Base-by-base conservation (phyloP, 495 filamentous ascomycete genomes). In the Lichina pygmaea region DNA sequence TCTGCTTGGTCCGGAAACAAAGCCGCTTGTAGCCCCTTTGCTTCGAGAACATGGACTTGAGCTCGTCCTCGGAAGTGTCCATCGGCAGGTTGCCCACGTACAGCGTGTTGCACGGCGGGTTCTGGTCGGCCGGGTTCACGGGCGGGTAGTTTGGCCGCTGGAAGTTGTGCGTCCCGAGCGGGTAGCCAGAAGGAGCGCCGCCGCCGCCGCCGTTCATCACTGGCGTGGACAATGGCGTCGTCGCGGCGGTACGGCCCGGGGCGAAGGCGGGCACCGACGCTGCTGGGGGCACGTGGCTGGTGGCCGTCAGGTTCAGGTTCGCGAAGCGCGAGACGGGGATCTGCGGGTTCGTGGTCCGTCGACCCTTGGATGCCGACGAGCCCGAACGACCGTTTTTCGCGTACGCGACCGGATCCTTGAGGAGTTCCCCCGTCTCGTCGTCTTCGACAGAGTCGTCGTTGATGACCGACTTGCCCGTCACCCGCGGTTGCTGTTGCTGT, bases 1-100 rank as follows among this genome's bases (percentile, higher is more conserved):
- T 93, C 51, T 86, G 80, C 61, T 97, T 97, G 44, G 86, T 93
- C n/a, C 91, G 73, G 63, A 93, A 93, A 54, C 85, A 94, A 6
- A 97, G 75, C 36, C 89, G 70, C 63, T 92, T 97, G 59, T 95
- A 97, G 12, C 89, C 89, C 34, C 86, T 81, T 52, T 91, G 81
- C 58, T 86, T 89, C 40, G 77, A 84, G 55, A 97, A 97, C 57
- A 95, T 70, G 11, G 79, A 77, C 59, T 95, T 97, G 42, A 97
- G 68, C 56, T 97, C 89, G 53, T 97, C 91, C 55, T 97, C 89
- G 0, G 82, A 89, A 0, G 89, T 93, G 55, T 93, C 82, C 41
- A 85, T 74, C 0, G 89, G 89, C 38, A 97, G 67, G 54, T 97
- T 97, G 16, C 89, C 89, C 32, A 97, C 91, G 54, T 97, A 95